Base-by-base conservation (phyloP, 768 basidiomycete species). In the Serendipita sp. region DNA sequence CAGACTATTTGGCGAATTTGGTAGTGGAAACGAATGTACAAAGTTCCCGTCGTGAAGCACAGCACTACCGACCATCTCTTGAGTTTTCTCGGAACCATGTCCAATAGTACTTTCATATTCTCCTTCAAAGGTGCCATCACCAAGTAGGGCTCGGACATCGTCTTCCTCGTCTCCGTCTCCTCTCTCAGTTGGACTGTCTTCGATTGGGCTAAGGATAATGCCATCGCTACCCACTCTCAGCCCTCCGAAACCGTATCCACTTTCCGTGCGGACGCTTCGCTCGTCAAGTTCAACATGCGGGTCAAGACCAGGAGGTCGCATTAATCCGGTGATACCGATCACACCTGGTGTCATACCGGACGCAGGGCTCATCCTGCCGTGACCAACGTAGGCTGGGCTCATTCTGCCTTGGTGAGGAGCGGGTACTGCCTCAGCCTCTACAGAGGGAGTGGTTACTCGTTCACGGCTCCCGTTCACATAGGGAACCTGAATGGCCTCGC, bases 151-250 rank as follows among this genome's bases (percentile, higher is more conserved):
- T 30, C 53, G 53, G 26, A 24, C 26, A 9, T 58, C 17, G n/a
- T n/a, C 20, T 33, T 58, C 53, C 11, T 58, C 53, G 17, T 58
- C 53, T n/a, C 17, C 30, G 17, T 34, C 24, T 22, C 11, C 26
- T 9, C 28, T 9, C 20, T 22, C 20, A 20, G 45, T 20, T 4
- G 24, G 4, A 33, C 9, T 34, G 31, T 58, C 53, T n/a, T 58
- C 53, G n/a, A 58, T 34, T 30, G 53, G 53, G 26, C 53, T 58
- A n/a, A 58, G 53, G 26, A 58, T 58, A 24, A 58, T 58, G n/a
- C 53, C 53, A 28, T 58, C 53, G n/a, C 53, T 34, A 33, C 53
- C 33, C 11, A 58, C 33, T 34, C 33, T 22, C n/a, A 58, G 22
- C 9, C 53, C 53, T 58, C 53, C 53, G 30, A 58, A 58, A 9